Base-by-base conservation (phyloP, 352 stramenopile genomes). In the Phytopythium chamaehyphon region DNA sequence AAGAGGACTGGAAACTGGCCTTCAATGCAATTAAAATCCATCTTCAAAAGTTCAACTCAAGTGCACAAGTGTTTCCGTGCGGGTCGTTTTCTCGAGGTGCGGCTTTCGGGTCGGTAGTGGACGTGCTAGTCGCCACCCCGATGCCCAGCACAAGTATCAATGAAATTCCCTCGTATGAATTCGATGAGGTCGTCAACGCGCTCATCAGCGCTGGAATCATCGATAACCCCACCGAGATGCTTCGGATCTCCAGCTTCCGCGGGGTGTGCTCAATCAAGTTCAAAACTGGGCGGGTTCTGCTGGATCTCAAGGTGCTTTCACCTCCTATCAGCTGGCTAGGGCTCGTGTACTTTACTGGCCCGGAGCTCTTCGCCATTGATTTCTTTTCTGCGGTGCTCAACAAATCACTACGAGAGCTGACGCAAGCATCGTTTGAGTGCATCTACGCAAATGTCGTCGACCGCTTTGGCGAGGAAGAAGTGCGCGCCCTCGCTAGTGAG, bases 271-370 rank as follows among this genome's bases (percentile, higher is more conserved):
- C 74, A 8, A 61, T 94, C 48, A 57, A 64, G 14, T 94, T 84
- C 59, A 92, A 87, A 52, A 65, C 49, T 10, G 50, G 51, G 8
- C 62, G 40, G 0, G 52, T 94, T 44, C 52, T 92, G 9, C 57
- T 92, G 24, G 81, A 94, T 48, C 47, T 92, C 19, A 94, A 92
- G 44, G 69, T 84, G 19, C 87, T 76, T 40, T 26, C 52, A 19
- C 69, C 63, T 0, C 81, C 81, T 2, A 64, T 57, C 52, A 90
- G 73, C 35, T 90, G 72, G 73, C 72, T 91, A 47, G 81, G 73
- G 3, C 51, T 91, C 59, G 46, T 89, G 24, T 91, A 88, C 47
- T 94, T 85, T 54, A 91, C 80, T 6, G 79, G 81, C 2, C 77
- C 79, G 2, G 77, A 89, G 36, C 44, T 47, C 37, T 92, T 87